Base-by-base conservation (phyloP, 805 yeast genomes). In the Tanozyma kutaoensis region DNA sequence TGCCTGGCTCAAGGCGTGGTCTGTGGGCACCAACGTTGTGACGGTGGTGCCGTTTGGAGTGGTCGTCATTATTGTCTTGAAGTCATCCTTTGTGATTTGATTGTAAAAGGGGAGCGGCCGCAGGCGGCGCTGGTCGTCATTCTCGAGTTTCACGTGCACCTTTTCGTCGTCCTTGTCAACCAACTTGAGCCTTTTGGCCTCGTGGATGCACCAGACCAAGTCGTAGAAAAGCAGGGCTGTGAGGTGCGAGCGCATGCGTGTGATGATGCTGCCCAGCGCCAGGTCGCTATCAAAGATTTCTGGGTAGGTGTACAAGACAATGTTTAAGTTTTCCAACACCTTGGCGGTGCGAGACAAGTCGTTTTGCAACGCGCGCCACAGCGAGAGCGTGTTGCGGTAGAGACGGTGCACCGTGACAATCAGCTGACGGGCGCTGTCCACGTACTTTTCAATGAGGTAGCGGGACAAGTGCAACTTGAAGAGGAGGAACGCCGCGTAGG, bases 21-120 rank as follows among this genome's bases (percentile, higher is more conserved):
- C 78, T 0, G 94, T 82, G 2, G 95, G 95, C 1, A 82, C 86
- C 37, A 85, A 63, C 1, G 86, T 84, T 1, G 95, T 85, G 14
- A 84, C 66, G 0, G 95, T 81, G 0, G 95, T 85, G 29, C 96
- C 96, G 38, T 81, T 81, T 2, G 95, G 94, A 0, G 94, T 78
- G 0, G 93, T 85, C 2, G 82, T 73, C 1, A 85, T 76, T 17
- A 79, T 72, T 0, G 95, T 76, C 27, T 76, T 77, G 55, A 82
- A 85, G 47, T 82, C 88, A 47, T 85, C 95, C 40, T 73, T 76
- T 17, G 86, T 78, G 43, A 85, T 85, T 48, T 85, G 95, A 44
- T 80, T 81, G 51, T 84, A 85, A 43, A 85, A 78, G 7, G 96
- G 95, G 24, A 85, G 55, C 8, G 96, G 95, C 13, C 67, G 67